A percentile compares a stretch with the other conserved stretches of the same genome.
Evolutionary conservation across 1,284 basidiomycete species (phyloP).

Genomic region (Athelia sp.): DNA sequence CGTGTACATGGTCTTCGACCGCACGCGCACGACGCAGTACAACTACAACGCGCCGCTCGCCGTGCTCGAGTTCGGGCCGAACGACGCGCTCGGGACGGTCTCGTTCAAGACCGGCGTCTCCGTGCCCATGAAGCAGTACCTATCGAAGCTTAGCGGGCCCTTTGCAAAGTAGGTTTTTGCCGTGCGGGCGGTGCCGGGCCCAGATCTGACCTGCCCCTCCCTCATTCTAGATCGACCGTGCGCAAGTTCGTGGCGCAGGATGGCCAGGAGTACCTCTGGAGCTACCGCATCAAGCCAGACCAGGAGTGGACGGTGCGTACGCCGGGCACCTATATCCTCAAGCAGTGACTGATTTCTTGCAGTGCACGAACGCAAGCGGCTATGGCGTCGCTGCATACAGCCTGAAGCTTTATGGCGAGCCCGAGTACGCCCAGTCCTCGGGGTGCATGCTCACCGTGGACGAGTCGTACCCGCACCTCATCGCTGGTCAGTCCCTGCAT

Average conservation of each 20-base stretch:
- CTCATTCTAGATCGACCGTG: conserved; percentile 30
- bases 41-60: conserved; percentile 41
- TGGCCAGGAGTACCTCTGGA: conserved; percentile 56
- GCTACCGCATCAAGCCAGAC: conserved; percentile 36
- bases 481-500: conserved; percentile 37
- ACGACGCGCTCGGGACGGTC: conserved; percentile 47
- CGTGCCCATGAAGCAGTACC: conserved; percentile 48
- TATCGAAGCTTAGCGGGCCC: conserved; percentile 35
- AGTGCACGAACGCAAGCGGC: conserved; percentile 51
- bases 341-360: conserved; percentile 5
- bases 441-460: conserved; percentile 61
- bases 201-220: background rate
- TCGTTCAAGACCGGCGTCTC: conserved; percentile 31
- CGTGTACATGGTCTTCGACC: conserved; percentile 39
- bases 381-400: conserved; percentile 55
- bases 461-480: conserved; percentile 50
- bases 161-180: conserved; percentile 27
- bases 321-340: background rate
- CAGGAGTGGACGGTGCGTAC: conserved; percentile 58
- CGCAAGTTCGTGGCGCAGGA: conserved; percentile 55
- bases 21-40: background rate
- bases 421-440: conserved; percentile 46
- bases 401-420: conserved; percentile 50
- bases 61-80: conserved; percentile 45
- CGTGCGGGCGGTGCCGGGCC: background rate